Base-by-base conservation (phyloP, 768 basidiomycete genomes). In the Botryobasidium botryosum region DNA sequence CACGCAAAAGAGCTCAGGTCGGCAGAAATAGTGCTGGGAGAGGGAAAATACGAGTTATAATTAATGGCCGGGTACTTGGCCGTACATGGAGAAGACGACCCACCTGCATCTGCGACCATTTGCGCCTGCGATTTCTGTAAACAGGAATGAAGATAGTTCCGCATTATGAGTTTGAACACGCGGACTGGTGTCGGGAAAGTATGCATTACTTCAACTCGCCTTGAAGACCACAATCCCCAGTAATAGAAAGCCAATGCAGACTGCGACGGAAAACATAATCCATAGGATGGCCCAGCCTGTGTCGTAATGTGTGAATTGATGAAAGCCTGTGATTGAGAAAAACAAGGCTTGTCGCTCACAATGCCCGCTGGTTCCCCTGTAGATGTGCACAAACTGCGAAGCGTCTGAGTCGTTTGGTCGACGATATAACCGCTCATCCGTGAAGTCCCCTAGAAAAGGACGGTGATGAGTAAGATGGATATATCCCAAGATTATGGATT, bases 351-450 rank as follows among this genome's bases (percentile, higher is more conserved):
- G 20, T 7, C 28, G 26, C 72, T 48, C 60, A 83, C 85, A 60
- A 55, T 87, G 82, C n/a, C 82, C 69, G 32, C 72, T 68, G 43
- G 83, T 67, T 5, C 63, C 59, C 15, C 82, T 81, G 60, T 68
- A 87, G 42, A 96, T 58, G 36, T 87, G 63, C 15, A 73, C 63
- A 57, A 87, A 92, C 55, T 96, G 90, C 2, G 87, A 85, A 47
- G 84, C 83, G 56, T 92, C 90, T 1, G 86, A 88, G 55, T 88
- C 84, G 55, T 92, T 92, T 23, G 77, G 71, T 66, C 92, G 92
- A 56, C 88, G 84, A 62, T 91, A 94, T 63, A 91, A 86, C 45
- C 83, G 72, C 57, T 96, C 90, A 58, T 96, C 91, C 35, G 85
- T 75, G 36, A 91, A 79, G 56, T 96, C 90, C 90, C 84, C 84